phyloP scores from a whole-genome alignment of 2,329 filamentous ascomycete genomes.

The Stagonosporopsis cucurbitacearum region DNA sequence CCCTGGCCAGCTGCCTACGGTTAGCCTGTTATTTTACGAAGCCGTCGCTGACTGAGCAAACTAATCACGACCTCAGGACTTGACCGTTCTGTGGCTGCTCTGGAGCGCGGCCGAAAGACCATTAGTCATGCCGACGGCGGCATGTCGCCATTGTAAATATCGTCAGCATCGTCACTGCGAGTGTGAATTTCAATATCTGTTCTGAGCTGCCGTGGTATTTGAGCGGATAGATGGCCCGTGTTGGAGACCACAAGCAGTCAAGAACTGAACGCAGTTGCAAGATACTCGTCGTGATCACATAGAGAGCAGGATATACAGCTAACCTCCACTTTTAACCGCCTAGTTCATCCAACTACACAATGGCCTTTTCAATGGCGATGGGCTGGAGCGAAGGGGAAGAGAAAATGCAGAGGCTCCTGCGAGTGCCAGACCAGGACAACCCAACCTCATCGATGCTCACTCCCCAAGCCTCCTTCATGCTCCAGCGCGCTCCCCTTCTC shows the following conservation, averaged over 20 bases:
- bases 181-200: too few species aligned
- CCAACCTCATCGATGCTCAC: constrained; percentile 71
- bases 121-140: constrained; percentile 19
- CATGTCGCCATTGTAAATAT: constrained; percentile 8
- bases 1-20: too few species aligned
- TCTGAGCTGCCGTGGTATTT: not conserved
- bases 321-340: too few species aligned
- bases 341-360: constrained; percentile 19
- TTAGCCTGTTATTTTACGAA: too few species aligned
- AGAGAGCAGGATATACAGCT: not conserved
- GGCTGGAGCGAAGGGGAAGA: constrained; percentile 71
- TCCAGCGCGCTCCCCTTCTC: constrained; percentile 69
- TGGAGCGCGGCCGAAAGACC: constrained; percentile 11
- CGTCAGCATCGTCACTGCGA: constrained; percentile 1
- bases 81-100: not conserved
- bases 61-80: not conserved
- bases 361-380: constrained; percentile 55
- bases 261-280: not conserved
- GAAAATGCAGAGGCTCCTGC: constrained; percentile 68
- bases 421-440: constrained; percentile 65
- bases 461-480: constrained; percentile 64
- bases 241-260: not conserved
- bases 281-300: not conserved
- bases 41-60: not conserved
- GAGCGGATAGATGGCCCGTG: not conserved